Evolutionary conservation across 2,329 filamentous ascomycete species (phyloP), one percentile per base, ranked within the genome.

Genomic region (Trichoderma pleuroti): DNA sequence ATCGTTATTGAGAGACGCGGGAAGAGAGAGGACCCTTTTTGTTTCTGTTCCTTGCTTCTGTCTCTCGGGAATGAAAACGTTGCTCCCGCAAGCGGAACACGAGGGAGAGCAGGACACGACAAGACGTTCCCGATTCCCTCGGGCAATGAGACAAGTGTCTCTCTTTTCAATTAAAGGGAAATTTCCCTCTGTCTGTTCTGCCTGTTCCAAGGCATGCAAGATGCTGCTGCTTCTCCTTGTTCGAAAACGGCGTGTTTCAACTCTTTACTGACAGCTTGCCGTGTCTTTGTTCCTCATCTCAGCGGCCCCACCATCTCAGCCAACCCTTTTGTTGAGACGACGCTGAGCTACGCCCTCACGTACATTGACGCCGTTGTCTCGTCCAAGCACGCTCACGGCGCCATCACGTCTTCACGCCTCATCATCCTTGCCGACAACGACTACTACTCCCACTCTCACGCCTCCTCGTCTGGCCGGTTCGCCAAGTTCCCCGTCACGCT

Each of bases 371-470:
- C 63, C 18, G 79, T 80, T 63, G 72, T 84, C 73, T 76, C 81
- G 75, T 70, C 74, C 7, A 78, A 81, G 65, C 77, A 77, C 56
- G 76, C 82, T 7, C 75, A 77, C 46, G 80, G 30, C 56, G 86
- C 82, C 77, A 89, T 96, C 77, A 86, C 86, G 16, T 88, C 94
- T 5, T 83, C 91, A 34, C 89, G 89, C 16, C 88, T 98, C 79
- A 94, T 92, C 72, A 95, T 99, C 79, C 88, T 98, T 42, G 95
- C 96, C 72, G 94, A 98, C 82, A 94, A 96, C 78, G 93, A 97
- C 83, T 99, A 99, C 86, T 99, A 98, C 84, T 98, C 96, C 5
- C 89, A 80, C 70, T 78, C 84, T 21, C 78, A 80, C 69, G 80
- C 77, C 3, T 56, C 54, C 24, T 42, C 49, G n/a, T 76, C 74